Base-by-base conservation (phyloP, 2,329 filamentous ascomycete species). In the Chalara sp. region DNA sequence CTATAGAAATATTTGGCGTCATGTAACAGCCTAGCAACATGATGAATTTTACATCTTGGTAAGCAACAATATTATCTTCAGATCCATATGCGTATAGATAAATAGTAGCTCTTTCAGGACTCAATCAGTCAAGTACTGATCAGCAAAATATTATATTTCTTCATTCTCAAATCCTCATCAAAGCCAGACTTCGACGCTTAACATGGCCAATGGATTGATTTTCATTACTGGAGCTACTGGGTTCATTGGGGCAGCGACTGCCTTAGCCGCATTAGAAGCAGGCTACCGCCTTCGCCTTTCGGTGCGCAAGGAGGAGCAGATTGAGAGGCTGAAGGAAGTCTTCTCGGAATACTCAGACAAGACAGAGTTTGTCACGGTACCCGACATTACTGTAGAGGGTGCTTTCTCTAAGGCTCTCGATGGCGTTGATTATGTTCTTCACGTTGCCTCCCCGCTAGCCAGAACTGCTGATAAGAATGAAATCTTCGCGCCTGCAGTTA, bases 191-290 rank as follows among this genome's bases (percentile, higher is more conserved):
- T 21, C 21, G 3, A 21, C 21, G 3, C 21, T 21, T 21, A 21
- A 39, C 35, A 39, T 39, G 35, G 35, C 35, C 10, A 39, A 39
- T 13, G 48, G 37, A 28, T 46, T 56, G 6, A 50, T 58, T 8
- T 54, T 58, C 30, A 45, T 62, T 31, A 63, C 61, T 13, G 61
- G 61, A 30, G 57, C 57, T 5, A 60, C 61, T 12, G 61, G 60
- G 30, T 57, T 60, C 49, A 57, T 63, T 32, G 61, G 60, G 7
- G 50, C 53, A 31, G 29, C 37, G 3, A 55, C 52, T 32, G 47
- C 55, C n/a, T 11, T 53, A 6, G 32, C 39, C 8, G 47, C 53
- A 5, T 47, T 62, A 5, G 51, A 58, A 46, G 40, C 44, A 6
- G 60, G 61, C 12, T 60, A 60, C 41, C 33, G 43, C 29, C 48